Base-by-base conservation (phyloP, 2,329 filamentous ascomycete genomes). In the Beauveria brongniartii region DNA sequence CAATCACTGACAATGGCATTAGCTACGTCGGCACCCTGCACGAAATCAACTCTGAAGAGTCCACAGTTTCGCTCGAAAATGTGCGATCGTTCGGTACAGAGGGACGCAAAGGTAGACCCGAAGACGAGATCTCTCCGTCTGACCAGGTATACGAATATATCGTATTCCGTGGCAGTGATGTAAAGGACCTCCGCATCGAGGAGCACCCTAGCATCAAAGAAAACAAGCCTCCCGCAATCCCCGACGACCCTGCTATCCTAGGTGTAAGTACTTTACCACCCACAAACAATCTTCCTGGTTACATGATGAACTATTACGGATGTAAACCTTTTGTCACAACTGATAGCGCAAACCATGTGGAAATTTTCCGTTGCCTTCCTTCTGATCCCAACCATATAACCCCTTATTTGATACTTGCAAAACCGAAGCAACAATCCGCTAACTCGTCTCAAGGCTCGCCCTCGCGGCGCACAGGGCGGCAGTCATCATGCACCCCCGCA, bases 351-450 rank as follows among this genome's bases (percentile, higher is more conserved):
- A 87, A 88, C 83, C 83, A 80, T 96, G 92, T 96, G 87, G 92
- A 96, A 85, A 88, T 89, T 88, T 59, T 96, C 92, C 92, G 92
- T 96, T 97, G 92, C 92, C 92, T 97, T 97, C 92, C 92, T 97
- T 96, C 92, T 97, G 92, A 96, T 86, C 63, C 53, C 52, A 59
- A 57, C 44, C 46, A 61, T 20, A 28, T 44, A 40, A 55, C 61
- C 57, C 62, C n/a, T 56, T 59, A 12, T 24, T 64, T 64, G 64
- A 65, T 51, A 37, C 44, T 55, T 54, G 40, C 22, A 9, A 53
- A n/a, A 34, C 20, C 41, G 10, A 26, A 40, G 9, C 54, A 22
- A 43, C 2, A 28, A 20, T 20, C 2, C 44, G 40, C 61, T 62
- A 47, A 62, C 56, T 44, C 20, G 30, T 14, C 12, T 53, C 37